Percentiles rank a stretch among this genome's conserved stretches.
Conservation (phyloP, 148 eudicot species). For the Spergularia marina region DNA sequence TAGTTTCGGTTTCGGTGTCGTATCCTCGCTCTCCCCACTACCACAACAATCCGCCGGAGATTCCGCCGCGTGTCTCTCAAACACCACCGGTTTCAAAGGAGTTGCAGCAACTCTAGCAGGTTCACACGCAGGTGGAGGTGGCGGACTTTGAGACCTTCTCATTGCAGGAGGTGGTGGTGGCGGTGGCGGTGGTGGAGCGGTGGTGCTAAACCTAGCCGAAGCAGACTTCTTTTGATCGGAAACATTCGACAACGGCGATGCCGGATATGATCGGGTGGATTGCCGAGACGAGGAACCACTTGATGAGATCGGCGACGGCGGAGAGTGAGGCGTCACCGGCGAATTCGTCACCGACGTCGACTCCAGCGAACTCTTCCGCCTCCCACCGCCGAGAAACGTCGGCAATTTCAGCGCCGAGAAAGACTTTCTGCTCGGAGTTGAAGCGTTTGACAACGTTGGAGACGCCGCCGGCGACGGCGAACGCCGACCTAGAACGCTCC, state of each 20-base stretch:
- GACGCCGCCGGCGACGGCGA: conserved; percentile 21
- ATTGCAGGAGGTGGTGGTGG: conserved; percentile 38
- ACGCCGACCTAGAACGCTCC: conserved; percentile 29
- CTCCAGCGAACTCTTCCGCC: conserved; percentile 30
- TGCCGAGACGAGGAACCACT: conserved; percentile 19
- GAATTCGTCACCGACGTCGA: conserved; percentile 30
- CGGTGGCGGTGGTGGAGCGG: conserved; percentile 28
- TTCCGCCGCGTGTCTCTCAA: conserved; percentile 31
- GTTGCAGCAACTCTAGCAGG: conserved; percentile 29
- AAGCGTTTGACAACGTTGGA: conserved; percentile 19
- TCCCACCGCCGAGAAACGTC: conserved; percentile 38
- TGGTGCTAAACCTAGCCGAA: conserved; percentile 12
- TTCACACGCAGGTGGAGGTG: conserved; percentile 15
- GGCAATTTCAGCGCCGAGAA: conserved; percentile 34
- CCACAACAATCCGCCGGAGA: conserved; percentile 32
- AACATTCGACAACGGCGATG: conserved; percentile 38
- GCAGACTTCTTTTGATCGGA: conserved; percentile 17
- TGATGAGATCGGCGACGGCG: conserved; percentile 32
- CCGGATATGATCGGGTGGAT: conserved; percentile 29
- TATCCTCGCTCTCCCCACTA: conserved; percentile 41
- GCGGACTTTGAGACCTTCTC: conserved; percentile 42
- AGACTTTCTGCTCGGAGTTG: conserved; percentile 29
- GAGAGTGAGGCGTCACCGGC: conserved; percentile 34
- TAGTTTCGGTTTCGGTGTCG: conserved; percentile 67
- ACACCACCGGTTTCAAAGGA: conserved; percentile 39